phyloP scores from a whole-genome alignment of 2,329 filamentous ascomycete genomes.

The Fonsecaea pugnacius region DNA sequence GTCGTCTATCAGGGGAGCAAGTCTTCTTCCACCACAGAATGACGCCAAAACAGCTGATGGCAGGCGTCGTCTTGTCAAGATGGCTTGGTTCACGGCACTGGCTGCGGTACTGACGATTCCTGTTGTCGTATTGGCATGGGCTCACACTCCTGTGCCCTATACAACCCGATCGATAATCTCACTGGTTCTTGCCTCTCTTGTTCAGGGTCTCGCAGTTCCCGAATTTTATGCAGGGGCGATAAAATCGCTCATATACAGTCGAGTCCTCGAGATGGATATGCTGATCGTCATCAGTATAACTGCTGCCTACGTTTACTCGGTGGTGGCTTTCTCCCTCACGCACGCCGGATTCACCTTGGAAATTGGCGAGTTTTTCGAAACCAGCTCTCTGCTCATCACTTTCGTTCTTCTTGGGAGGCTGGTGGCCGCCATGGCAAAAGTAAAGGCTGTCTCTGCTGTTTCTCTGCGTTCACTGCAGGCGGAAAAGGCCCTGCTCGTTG shows the following conservation, averaged over 20 bases:
- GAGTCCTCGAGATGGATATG: constrained; percentile 60
- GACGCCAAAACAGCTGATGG: constrained; percentile 47
- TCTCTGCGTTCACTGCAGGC: constrained; percentile 62
- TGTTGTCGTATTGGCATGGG: constrained; percentile 71
- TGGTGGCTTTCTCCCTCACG: constrained; percentile 52
- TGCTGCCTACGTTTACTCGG: constrained; percentile 56
- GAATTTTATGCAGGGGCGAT: constrained; percentile 69
- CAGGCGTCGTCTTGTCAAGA: constrained; percentile 46
- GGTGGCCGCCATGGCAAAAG: constrained; percentile 54
- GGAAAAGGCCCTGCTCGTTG: constrained; percentile 59
- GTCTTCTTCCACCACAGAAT: constrained; percentile 28
- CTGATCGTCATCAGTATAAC: constrained; percentile 59
- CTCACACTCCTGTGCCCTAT: constrained; percentile 50
- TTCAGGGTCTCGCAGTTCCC: constrained; percentile 65
- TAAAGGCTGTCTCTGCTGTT: constrained; percentile 55
- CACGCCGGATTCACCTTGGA: constrained; percentile 44
- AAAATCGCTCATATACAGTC: constrained; percentile 51
- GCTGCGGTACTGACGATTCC: constrained; percentile 63
- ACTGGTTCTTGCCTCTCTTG: constrained; percentile 66
- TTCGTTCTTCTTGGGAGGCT: constrained; percentile 58
- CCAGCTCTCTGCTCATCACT: constrained; percentile 58
- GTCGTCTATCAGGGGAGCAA: constrained; percentile 41
- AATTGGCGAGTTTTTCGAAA: constrained; percentile 58
- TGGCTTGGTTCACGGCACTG: constrained; percentile 54
- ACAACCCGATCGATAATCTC: constrained; percentile 60